Percentiles rank a stretch among this genome's conserved stretches.
Evolutionary conservation across 495 filamentous ascomycete genomes (phyloP).

Genomic region (Halenospora varia): DNA sequence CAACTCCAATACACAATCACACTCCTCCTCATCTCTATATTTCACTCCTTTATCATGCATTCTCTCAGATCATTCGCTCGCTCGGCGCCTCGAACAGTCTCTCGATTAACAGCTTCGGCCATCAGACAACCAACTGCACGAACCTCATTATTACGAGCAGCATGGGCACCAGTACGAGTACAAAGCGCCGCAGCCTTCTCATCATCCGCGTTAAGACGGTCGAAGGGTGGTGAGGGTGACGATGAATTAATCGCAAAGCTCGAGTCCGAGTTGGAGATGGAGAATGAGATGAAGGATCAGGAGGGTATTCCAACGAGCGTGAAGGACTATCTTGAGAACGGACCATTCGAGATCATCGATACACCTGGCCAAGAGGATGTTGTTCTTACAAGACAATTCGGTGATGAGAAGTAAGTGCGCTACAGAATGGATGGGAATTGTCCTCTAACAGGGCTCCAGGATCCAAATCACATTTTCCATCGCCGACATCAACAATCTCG

Average conservation of each 20-base stretch:
- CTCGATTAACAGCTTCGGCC: slow-evolving; percentile 53
- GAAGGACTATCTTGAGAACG: slow-evolving; percentile 70
- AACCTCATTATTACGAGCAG: slow-evolving; percentile 40
- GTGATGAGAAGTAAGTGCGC: slow-evolving; percentile 74
- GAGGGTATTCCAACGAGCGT: slow-evolving; percentile 58
- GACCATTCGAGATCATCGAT: slow-evolving; percentile 71
- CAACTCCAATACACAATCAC: slow-evolving; percentile 44
- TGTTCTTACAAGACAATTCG: slow-evolving; percentile 73
- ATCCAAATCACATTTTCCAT: slow-evolving; percentile 93
- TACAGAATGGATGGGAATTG: not conserved
- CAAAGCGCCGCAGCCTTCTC: slow-evolving; percentile 69
- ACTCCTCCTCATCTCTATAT: slow-evolving; percentile 68
- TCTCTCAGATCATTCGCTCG: slow-evolving; percentile 69
- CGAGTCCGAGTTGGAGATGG: slow-evolving; percentile 68
- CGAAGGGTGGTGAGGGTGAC: slow-evolving; percentile 62
- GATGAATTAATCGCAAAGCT: slow-evolving; percentile 74
- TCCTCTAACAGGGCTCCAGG: slow-evolving; percentile 41
- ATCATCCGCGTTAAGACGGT: slow-evolving; percentile 54
- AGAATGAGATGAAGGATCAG: slow-evolving; percentile 51
- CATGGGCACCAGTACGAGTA: slow-evolving; percentile 46
- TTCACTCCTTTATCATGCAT: slow-evolving; percentile 75
- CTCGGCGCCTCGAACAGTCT: slow-evolving; percentile 63
- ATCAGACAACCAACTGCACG: slow-evolving; percentile 43
- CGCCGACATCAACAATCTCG: slow-evolving; percentile 76
- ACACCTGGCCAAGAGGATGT: slow-evolving; percentile 82